phyloP scores from a whole-genome alignment of 169 alveolate genomes.

The Plasmodium falciparum region DNA sequence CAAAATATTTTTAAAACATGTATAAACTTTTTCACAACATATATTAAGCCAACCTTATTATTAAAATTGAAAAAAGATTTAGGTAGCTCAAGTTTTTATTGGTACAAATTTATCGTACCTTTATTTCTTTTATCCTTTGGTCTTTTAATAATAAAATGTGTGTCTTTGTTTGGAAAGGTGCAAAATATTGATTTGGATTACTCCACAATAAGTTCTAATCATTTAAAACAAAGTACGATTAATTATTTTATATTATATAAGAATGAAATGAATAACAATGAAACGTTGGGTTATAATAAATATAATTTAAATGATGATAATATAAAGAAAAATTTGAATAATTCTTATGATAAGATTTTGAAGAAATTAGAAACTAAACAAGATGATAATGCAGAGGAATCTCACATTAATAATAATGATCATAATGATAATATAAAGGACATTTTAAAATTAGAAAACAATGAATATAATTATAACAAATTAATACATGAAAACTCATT shows the following conservation, averaged over 20 bases:
- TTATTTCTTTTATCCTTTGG: slow-evolving; percentile 49
- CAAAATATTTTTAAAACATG: neutral
- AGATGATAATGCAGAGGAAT: neutral
- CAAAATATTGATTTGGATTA: slow-evolving; percentile 34
- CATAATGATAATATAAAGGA: neutral
- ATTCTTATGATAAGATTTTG: no score
- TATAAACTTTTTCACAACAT: slow-evolving; percentile 12
- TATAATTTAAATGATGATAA: neutral
- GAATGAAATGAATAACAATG: neutral
- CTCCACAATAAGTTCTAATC: slow-evolving; percentile 25
- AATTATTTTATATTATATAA: slow-evolving; percentile 50
- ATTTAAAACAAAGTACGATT: slow-evolving; percentile 21
- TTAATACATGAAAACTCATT: neutral
- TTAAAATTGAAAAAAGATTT: slow-evolving; percentile 48
- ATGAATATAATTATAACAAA: neutral
- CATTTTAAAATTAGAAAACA: neutral
- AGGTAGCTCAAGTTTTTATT: slow-evolving; percentile 33
- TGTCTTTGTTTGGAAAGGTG: slow-evolving; percentile 41
- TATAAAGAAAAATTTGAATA: neutral
- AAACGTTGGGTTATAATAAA: neutral
- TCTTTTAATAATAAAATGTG: slow-evolving; percentile 53
- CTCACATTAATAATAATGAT: neutral
- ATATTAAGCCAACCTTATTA: slow-evolving; percentile 34
- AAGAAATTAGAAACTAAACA: neutral
- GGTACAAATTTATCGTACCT: slow-evolving; percentile 66